Evolutionary conservation across 306 rosid genomes (phyloP).

Genomic region (Lagenaria siceraria): DNA sequence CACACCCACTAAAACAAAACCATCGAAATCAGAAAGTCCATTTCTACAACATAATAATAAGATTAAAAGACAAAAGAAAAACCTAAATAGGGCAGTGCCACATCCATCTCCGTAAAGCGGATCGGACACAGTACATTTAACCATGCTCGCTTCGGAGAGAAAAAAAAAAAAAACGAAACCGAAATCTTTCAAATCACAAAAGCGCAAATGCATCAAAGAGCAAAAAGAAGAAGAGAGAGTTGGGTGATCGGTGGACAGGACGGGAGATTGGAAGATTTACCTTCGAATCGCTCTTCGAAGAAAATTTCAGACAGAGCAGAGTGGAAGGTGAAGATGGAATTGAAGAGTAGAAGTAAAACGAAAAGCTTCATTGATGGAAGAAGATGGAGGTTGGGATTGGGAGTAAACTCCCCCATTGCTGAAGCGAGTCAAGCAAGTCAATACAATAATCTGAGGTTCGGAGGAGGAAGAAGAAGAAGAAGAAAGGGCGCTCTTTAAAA

Average conservation of each 20-base stretch:
- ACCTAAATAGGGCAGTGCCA: too few relatives aligned
- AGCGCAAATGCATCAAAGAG: background rate
- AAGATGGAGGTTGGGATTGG: background rate
- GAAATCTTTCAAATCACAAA: background rate
- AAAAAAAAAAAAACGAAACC: background rate
- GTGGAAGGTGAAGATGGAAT: slow-evolving; percentile 11
- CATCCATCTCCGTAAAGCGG: background rate
- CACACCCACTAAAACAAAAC: background rate
- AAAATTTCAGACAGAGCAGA: slow-evolving; percentile 46
- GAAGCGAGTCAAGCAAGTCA: background rate
- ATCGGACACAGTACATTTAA: background rate
- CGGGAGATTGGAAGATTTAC: slow-evolving; percentile 13
- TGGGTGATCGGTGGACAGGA: background rate
- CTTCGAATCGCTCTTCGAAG: slow-evolving; percentile 82
- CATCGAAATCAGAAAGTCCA: background rate
- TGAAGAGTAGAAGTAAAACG: background rate
- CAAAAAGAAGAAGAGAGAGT: background rate
- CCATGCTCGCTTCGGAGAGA: background rate
- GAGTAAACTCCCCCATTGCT: slow-evolving; percentile 1
- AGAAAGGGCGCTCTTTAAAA: background rate
- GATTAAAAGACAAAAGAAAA: background rate
- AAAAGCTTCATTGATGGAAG: background rate
- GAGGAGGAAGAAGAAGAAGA: background rate
- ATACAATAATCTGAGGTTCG: background rate
- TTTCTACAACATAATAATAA: background rate